Base-by-base conservation (phyloP, 164 flowering plant species). In the Chimonanthus praecox region DNA sequence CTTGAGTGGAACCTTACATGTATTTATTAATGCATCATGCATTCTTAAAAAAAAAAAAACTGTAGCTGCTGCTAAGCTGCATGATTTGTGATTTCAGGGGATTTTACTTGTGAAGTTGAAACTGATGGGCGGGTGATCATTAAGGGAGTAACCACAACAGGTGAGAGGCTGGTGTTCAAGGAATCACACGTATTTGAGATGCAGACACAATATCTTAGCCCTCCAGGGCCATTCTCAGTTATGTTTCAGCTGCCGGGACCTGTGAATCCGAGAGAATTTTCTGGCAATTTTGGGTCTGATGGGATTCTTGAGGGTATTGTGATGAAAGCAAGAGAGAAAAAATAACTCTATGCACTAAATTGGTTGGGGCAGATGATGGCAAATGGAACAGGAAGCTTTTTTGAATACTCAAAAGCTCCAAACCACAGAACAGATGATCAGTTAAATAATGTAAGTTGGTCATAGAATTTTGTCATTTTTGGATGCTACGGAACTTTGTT, bases 211-310 rank as follows among this genome's bases (percentile, higher is more conserved):
- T 83, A 89, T 78, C 87, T 89, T 3, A 84, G 92, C 67, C 90
- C 89, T 4, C 78, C 94, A 3, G 93, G 92, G 11, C 75, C 73
- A 49, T 90, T 92, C 80, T 84, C 88, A 4, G 65, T 90, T 49
- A 79, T 87, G 4, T 92, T 92, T 74, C 85, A 85, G 82, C 82
- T 92, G 65, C 97, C 97, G 3, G 94, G 97, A 18, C 90, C 91
- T 1, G 89, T 92, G 68, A 80, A 89, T 71, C 84, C 85, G 7
- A 83, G 71, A 47, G 79, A 84, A 11, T 85, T 87, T 71, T 69
- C 81, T 6, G 90, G 87, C n/a, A 79, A 67, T 64, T 92, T 87
- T 75, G 87, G 86, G 20, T 79, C 78, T 54, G 88, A 89, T 79
- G 97, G 90, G n/a, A 84, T 88, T 76, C 84, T 89, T 4, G 94